Evolutionary conservation across 1,284 basidiomycete species (phyloP).

Genomic region (Wallemia hederae): DNA sequence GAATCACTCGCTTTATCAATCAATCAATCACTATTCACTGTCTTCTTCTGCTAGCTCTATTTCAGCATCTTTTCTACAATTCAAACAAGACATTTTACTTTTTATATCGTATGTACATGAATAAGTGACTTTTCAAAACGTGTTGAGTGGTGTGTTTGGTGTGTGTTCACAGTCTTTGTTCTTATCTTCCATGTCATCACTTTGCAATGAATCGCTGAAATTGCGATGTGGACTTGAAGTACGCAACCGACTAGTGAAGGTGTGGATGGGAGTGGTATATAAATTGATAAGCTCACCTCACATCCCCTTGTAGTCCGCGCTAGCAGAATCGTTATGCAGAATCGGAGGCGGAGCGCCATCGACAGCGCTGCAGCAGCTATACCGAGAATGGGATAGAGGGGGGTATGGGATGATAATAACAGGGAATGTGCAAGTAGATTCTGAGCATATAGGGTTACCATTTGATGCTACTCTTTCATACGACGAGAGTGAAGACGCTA

Average conservation of each 20-base stretch:
- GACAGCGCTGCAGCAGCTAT: not conserved
- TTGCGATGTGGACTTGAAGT: conserved; percentile 2
- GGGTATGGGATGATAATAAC: not conserved
- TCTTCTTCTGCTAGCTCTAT: no score
- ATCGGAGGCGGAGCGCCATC: not conserved
- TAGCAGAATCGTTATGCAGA: not conserved
- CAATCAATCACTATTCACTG: no score
- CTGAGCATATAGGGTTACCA: not conserved
- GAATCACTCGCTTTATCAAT: no score
- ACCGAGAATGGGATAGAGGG: not conserved
- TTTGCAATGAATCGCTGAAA: conserved; percentile 1
- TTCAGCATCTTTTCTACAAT: no score
- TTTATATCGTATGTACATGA: no score
- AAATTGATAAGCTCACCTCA: not conserved
- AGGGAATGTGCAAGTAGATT: not conserved
- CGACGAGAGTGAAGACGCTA: not conserved
- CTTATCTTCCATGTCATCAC: no score
- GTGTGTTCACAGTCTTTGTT: no score
- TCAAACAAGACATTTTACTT: no score
- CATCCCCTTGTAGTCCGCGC: not conserved
- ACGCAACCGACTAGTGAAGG: not conserved
- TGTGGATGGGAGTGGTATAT: not conserved
- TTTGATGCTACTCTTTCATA: not conserved
- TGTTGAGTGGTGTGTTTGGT: no score
- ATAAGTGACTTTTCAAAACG: no score